A percentile compares a stretch with the other conserved stretches of the same genome.
phyloP scores from a whole-genome alignment of 495 filamentous ascomycete genomes.

The Acidiella bohemica region DNA sequence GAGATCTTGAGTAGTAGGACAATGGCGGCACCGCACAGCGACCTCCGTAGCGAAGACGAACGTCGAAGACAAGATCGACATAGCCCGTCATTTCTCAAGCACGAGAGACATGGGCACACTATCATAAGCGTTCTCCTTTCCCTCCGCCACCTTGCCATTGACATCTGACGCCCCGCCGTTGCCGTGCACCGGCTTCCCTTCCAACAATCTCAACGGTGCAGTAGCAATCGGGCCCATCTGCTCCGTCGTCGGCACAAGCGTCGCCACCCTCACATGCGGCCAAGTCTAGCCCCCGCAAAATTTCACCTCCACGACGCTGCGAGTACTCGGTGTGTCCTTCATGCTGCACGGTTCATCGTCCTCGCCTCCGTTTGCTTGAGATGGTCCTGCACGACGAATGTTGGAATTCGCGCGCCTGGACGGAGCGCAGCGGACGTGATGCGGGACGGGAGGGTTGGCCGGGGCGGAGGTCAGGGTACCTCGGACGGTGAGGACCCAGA shows the following conservation, averaged over 20 bases:
- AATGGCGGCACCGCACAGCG: too few species aligned
- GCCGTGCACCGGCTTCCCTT: too few species aligned
- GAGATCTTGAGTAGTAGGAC: too few species aligned
- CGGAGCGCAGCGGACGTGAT: constrained; percentile 2
- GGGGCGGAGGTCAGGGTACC: constrained; percentile 14
- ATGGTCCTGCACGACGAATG: constrained; percentile 14
- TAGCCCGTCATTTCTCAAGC: too few species aligned
- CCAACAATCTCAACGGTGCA: too few species aligned
- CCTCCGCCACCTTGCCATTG: too few species aligned
- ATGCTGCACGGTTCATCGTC: constrained; percentile 15
- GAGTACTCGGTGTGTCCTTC: constrained; percentile 26
- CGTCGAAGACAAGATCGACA: too few species aligned
- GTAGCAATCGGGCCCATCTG: too few species aligned
- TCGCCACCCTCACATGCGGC: constrained; percentile 25
- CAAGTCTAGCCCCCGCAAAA: constrained; percentile 24
- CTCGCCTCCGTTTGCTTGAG: constrained; percentile 15
- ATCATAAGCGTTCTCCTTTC: too few species aligned
- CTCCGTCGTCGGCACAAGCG: constrained; percentile 18
- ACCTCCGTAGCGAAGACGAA: too few species aligned
- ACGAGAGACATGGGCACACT: too few species aligned
- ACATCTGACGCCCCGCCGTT: too few species aligned
- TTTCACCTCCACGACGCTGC: constrained; percentile 25
- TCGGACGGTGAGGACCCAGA: constrained; percentile 26
- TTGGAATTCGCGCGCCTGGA: constrained; percentile 14
- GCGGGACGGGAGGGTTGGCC: constrained; percentile 1